Evolutionary conservation across 768 basidiomycete genomes (phyloP).

Genomic region (Lactarius psammicola): DNA sequence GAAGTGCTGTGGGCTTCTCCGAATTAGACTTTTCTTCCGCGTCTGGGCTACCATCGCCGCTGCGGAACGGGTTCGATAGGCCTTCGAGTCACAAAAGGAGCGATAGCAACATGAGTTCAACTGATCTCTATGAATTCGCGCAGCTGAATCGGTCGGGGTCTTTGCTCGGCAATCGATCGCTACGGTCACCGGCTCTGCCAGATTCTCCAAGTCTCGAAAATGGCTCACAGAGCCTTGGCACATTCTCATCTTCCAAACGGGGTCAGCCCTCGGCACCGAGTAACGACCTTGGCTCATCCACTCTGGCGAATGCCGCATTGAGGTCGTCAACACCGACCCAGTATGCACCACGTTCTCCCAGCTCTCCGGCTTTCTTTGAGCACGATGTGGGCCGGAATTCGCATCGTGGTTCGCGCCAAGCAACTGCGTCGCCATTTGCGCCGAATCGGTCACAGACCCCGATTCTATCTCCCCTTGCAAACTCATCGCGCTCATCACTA

Average conservation of each 20-base stretch:
- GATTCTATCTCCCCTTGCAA: conserved; percentile 67
- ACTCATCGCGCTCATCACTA: conserved; percentile 76
- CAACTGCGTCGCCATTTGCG: conserved; percentile 50
- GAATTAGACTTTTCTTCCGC: conserved; percentile 32
- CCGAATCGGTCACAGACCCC: conserved; percentile 54
- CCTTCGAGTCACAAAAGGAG: conserved; percentile 33
- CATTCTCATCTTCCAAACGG: conserved; percentile 5
- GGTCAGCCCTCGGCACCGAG: conserved; percentile 42
- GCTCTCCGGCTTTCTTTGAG: conserved; percentile 49
- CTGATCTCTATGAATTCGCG: conserved; percentile 29
- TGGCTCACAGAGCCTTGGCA: conserved; percentile 18
- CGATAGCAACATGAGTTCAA: conserved; percentile 35
- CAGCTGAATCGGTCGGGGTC: conserved; percentile 25
- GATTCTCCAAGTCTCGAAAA: conserved; percentile 56
- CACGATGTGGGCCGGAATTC: conserved; percentile 32
- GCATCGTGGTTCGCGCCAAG: conserved; percentile 22
- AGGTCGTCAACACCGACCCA: conserved; percentile 73
- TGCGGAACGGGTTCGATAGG: conserved; percentile 26
- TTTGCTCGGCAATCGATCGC: conserved; percentile 39
- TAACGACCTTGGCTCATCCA: conserved; percentile 49
- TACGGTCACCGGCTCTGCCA: conserved; percentile 56
- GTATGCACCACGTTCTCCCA: conserved; percentile 50
- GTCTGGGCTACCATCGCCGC: conserved; percentile 30
- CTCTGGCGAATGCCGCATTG: conserved; percentile 41
- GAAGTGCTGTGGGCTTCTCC: conserved; percentile 49